phyloP scores from a whole-genome alignment of 2,329 filamentous ascomycete species.

The Scedosporium dehoogii region DNA sequence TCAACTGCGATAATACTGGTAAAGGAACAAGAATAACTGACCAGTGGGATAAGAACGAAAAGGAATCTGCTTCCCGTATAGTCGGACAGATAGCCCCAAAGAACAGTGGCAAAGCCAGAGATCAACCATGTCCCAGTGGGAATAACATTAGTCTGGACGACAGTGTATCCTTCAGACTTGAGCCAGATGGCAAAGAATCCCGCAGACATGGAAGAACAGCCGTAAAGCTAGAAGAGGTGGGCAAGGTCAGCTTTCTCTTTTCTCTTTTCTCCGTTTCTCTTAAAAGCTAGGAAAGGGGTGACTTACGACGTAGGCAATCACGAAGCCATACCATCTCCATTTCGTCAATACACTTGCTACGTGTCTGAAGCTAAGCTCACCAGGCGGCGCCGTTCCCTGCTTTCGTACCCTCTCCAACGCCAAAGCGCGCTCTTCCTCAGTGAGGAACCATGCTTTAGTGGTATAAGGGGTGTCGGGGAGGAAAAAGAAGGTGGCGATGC shows the following conservation, averaged over 20 bases:
- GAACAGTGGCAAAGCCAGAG: slow-evolving; percentile 45
- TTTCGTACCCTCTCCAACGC: background rate
- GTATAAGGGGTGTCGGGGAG: slow-evolving; percentile 31
- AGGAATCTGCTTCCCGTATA: slow-evolving; percentile 4
- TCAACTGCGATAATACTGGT: background rate
- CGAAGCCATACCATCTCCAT: slow-evolving; percentile 4
- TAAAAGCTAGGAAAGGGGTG: background rate
- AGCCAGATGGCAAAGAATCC: slow-evolving; percentile 46
- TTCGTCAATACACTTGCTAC: background rate
- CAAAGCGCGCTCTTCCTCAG: slow-evolving; percentile 3
- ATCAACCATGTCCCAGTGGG: slow-evolving; percentile 50
- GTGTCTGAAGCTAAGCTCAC: background rate
- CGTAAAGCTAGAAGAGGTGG: slow-evolving; percentile 60
- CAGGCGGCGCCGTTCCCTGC: slow-evolving; percentile 1
- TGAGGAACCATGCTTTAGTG: slow-evolving; percentile 3
- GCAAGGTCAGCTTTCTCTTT: slow-evolving; percentile 28
- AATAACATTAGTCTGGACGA: slow-evolving; percentile 38
- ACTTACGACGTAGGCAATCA: slow-evolving; percentile 4
- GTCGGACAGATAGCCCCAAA: slow-evolving; percentile 21
- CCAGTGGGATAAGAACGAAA: background rate
- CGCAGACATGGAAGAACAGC: slow-evolving; percentile 30
- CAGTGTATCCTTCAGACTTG: slow-evolving; percentile 30
- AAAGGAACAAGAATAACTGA: background rate
- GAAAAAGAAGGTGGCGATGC: slow-evolving; percentile 31
- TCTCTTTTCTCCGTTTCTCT: background rate